A percentile compares a stretch with the other conserved stretches of the same genome.
Conservation (phyloP, 148 eudicot species). For the Chenopodium berlandieri region DNA sequence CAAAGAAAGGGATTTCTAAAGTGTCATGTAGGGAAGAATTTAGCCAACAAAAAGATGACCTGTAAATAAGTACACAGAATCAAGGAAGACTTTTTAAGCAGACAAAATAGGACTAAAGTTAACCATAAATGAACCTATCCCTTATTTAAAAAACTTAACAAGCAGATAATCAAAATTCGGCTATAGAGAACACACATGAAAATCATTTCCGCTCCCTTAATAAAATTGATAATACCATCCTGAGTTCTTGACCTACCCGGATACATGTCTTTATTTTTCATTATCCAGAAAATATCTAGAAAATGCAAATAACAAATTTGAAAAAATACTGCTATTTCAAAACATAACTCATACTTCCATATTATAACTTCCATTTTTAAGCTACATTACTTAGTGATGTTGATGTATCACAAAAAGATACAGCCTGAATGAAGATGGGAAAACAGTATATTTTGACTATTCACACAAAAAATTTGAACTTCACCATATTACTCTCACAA, state of each 20-base stretch:
- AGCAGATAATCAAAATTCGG: not conserved
- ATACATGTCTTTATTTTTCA: not conserved
- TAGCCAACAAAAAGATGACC: no score
- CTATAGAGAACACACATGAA: not conserved
- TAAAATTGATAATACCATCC: not conserved
- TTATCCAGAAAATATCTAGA: not conserved
- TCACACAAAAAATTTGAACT: not conserved
- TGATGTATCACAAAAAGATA: not conserved
- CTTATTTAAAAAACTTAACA: not conserved
- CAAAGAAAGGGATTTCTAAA: not conserved
- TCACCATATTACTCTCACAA: not conserved
- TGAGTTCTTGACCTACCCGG: not conserved
- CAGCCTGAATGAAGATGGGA: not conserved
- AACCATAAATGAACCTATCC: not conserved
- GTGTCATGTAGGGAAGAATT: no score
- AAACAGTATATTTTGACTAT: not conserved
- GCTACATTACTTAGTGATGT: not conserved
- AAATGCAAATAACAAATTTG: not conserved
- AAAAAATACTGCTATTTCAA: not conserved
- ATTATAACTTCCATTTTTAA: not conserved
- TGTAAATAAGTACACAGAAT: not conserved
- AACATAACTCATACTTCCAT: not conserved
- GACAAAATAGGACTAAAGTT: not conserved
- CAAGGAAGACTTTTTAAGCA: not conserved
- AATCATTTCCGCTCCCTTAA: not conserved